Evolutionary conservation across 768 basidiomycete species (phyloP).

Genomic region (Russula foetens): DNA sequence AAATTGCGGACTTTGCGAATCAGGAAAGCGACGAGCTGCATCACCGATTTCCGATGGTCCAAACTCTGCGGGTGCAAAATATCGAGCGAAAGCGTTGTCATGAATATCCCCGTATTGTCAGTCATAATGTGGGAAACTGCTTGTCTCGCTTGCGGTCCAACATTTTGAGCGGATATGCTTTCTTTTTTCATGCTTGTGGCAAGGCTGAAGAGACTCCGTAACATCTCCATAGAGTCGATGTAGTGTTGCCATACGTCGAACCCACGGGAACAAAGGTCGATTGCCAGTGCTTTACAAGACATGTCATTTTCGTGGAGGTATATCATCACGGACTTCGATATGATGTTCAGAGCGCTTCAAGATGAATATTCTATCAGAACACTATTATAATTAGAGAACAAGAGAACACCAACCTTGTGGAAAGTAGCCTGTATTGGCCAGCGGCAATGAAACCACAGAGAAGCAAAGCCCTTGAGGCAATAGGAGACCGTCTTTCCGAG

Average conservation of each 20-base stretch:
- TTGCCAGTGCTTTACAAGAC: constrained; percentile 59
- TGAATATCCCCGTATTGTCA: constrained; percentile 80
- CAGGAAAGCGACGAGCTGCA: constrained; percentile 90
- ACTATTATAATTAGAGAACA: constrained; percentile 3
- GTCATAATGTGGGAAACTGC: constrained; percentile 83
- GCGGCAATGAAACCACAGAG: constrained; percentile 78
- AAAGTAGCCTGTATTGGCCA: constrained; percentile 70
- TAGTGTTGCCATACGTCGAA: constrained; percentile 95
- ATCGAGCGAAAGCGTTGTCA: constrained; percentile 88
- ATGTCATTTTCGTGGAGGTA: constrained; percentile 72
- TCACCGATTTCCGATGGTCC: constrained; percentile 75
- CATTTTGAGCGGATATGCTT: constrained; percentile 55
- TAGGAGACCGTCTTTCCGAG: constrained; percentile 47
- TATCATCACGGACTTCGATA: constrained; percentile 71
- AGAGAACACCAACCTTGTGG: constrained; percentile 49
- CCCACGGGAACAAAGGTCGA: constrained; percentile 86
- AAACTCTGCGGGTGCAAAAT: constrained; percentile 70
- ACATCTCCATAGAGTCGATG: constrained; percentile 80
- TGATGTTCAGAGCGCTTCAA: constrained; percentile 66
- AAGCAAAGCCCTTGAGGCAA: constrained; percentile 64
- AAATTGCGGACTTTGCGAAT: constrained; percentile 66
- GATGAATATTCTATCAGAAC: background rate
- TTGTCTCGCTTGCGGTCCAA: constrained; percentile 67
- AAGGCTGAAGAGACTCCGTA: constrained; percentile 75
- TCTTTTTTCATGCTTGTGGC: constrained; percentile 70